Base-by-base conservation (phyloP, 2,329 filamentous ascomycete genomes). In the Chaetomiaceae sp. region DNA sequence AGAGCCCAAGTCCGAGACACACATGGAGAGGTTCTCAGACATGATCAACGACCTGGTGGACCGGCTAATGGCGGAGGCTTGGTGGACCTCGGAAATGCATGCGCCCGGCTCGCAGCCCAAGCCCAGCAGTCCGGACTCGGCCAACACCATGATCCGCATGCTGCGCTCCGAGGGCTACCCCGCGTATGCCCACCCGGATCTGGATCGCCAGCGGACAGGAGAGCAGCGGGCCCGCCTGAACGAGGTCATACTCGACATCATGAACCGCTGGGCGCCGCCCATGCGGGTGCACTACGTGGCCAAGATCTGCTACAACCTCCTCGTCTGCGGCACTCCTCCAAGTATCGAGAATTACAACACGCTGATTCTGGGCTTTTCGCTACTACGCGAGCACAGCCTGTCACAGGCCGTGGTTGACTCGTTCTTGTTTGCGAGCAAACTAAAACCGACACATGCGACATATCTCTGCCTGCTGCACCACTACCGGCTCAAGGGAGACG, bases 291-390 rank as follows among this genome's bases (percentile, higher is more conserved):
- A 67, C 27, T 62, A 58, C 17, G 66, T 75, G 29, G 67, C 64
- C n/a, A 76, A 74, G 61, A 72, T 83, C 48, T 82, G 79, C 67
- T 84, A 85, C 68, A 89, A 89, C 63, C 71, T 94, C 3, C 75
- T 89, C 15, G 71, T 82, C 3, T 83, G 81, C 2, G 67, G 76
- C 2, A 73, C 80, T 17, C 79, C 83, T 0, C 86, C 88, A 0
- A 81, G 81, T 57, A 77, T 88, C 33, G 75, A 83, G 59, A 89
- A 84, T 3, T 89, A 84, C 71, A 91, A 91, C 64, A 77, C 78
- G 12, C 75, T 94, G 23, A 77, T 92, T 3, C 67, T 80, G n/a
- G 80, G 81, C n/a, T 83, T 92, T 47, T 75, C 79, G 48, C 72
- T 74, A 29, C 65, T 77, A 5, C 71, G 75, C 25, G 71, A 77